Evolutionary conservation across 2,329 filamentous ascomycete species (phyloP), one percentile per base, ranked within the genome.

Genomic region (Ophiocordyceps unilateralis): DNA sequence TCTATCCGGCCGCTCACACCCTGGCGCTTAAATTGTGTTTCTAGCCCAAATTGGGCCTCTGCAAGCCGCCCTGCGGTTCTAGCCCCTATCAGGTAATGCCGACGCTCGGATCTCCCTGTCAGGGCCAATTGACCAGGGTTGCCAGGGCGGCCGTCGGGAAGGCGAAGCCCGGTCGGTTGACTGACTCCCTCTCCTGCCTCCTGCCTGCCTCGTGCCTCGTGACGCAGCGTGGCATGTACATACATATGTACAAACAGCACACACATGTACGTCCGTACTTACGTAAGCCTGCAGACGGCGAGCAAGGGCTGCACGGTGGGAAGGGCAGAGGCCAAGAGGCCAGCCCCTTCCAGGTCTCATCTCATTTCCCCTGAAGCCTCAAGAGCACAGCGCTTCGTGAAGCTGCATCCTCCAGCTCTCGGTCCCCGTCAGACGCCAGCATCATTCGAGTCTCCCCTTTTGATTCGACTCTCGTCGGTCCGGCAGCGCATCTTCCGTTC

Each of bases 301-400:
- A 24, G 44, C 48, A 52, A 56, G 50, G 52, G 49, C 56, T 54
- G n/a, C n/a, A n/a, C n/a, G 50, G 49, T 40, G 34, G 32, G 42
- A 44, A 44, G 28, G 43, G 40, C 39, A 55, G 53, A 28, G n/a
- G 11, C 40, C 40, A 41, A 55, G 53, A 28, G n/a, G 11, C 40
- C 40, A 34, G 54, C 55, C 53, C 44, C 45, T 44, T 40, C 24
- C 24, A 10, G 41, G 41, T 39, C 34, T 43, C 34, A 40, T 39
- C 24, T 41, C 42, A 30, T 47, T 55, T 55, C 58, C 58, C 58
- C 58, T 60, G 57, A 60, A 58, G 54, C 49, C 39, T 41, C 21
- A 15, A 14, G 11, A 17, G 21, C 21, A 23, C 41, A 28, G 38
- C 20, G 38, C 42, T 21, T 26, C 30, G 26, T 38, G 44, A 38